Base-by-base conservation (phyloP, 2,329 filamentous ascomycete genomes). In the Fusarium duplospermum region DNA sequence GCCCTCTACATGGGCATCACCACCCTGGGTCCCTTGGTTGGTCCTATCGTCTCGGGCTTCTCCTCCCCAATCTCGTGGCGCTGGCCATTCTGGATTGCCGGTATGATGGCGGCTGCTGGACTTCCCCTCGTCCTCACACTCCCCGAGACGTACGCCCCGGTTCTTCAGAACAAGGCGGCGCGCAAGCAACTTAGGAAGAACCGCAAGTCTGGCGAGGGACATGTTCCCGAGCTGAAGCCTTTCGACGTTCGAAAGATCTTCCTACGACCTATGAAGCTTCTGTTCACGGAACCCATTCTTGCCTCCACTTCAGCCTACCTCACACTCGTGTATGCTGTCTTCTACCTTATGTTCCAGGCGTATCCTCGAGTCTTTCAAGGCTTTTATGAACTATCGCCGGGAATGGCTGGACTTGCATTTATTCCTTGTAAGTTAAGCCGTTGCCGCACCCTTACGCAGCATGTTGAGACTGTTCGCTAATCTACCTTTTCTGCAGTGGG, bases 271-370 rank as follows among this genome's bases (percentile, higher is more conserved):
- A 84, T 86, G 80, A 81, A 83, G 6, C 77, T 89, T 10, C 81
- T 89, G 4, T 81, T 87, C 64, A 81, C 80, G 9, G 86, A 89
- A 70, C 87, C 87, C 0, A 89, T 89, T 45, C 84, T 89, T 18
- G 76, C 87, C 3, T 78, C 85, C 2, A 83, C 87, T 7, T 86
- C 85, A 2, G 75, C 82, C 0, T 89, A 89, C 73, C 83, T 88
- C 70, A 84, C 87, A 2, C 84, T 89, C 62, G 82, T 86, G 4
- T 89, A 88, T 68, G 85, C 87, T 20, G 84, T 86, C 7, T 81
- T 89, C 33, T 89, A 88, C 72, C 86, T 89, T 79, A 80, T 88
- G 62, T 89, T 89, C 74, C 84, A 84, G 31, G 87, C 87, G 6
- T 88, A 86, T 74, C 86, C 86, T 0, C 87, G 88, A 27, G 83